phyloP scores from a whole-genome alignment of 139 green algal genomes.

The Micractinium conductrix region DNA sequence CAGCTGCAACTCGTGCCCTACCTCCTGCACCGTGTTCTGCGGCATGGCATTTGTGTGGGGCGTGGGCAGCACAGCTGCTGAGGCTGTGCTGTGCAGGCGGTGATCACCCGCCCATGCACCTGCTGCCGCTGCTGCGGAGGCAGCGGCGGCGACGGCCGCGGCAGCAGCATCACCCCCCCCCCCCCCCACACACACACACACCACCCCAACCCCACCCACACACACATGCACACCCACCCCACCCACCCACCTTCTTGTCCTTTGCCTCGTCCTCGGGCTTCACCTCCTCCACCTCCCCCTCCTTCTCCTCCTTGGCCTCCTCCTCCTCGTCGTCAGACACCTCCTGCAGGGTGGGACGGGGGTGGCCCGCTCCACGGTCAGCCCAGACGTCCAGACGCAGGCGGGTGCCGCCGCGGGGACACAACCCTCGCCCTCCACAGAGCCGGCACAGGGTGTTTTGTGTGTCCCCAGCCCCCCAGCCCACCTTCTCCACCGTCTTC shows the following conservation, averaged over 20 bases:
- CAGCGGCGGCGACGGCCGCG: no score
- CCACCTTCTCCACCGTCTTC: constrained; percentile 98
- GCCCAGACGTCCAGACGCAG: not conserved
- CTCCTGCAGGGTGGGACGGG: constrained; percentile 26
- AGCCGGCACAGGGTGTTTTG: not conserved
- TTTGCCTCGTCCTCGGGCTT: constrained; percentile 73
- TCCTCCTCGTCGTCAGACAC: constrained; percentile 67
- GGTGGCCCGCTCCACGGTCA: not conserved
- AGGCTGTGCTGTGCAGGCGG: no score
- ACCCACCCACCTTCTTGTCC: constrained; percentile 77
- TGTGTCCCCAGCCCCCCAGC: not conserved
- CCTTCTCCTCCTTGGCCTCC: constrained; percentile 74
- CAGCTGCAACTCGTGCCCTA: no score
- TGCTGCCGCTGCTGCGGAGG: no score
- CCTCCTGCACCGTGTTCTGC: no score
- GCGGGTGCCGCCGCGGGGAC: not conserved
- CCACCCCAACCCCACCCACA: no score
- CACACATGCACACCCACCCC: not conserved
- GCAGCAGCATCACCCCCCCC: no score
- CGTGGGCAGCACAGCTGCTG: no score
- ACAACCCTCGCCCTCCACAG: not conserved
- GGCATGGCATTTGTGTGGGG: no score
- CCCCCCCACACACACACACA: no score
- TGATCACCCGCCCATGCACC: no score
- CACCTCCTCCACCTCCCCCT: constrained; percentile 71